Percentiles rank a stretch among this genome's conserved stretches.
Evolutionary conservation across 2,329 filamentous ascomycete species (phyloP).

Genomic region (Sporothrix globosa): DNA sequence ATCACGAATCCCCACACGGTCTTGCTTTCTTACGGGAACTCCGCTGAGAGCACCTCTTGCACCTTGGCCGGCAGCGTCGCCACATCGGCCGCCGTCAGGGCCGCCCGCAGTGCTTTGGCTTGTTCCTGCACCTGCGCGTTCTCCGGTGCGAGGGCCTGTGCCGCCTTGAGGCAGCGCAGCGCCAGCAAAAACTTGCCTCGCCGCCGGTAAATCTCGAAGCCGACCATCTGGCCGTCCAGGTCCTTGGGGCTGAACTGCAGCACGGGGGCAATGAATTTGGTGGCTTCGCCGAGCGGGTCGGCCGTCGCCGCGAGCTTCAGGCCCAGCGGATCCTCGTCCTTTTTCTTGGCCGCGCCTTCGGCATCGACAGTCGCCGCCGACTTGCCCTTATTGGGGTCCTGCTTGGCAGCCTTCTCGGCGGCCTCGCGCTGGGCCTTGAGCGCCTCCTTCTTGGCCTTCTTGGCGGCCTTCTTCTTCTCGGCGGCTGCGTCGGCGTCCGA

Average conservation of each 20-base stretch:
- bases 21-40: conserved; percentile 50
- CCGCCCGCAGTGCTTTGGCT: conserved; percentile 67
- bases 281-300: conserved; percentile 81
- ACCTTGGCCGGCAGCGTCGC: conserved; percentile 67
- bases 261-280: conserved; percentile 81
- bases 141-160: conserved; percentile 67
- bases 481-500: conserved; percentile 66
- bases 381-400: conserved; percentile 79
- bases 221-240: conserved; percentile 78
- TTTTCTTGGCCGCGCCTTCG: conserved; percentile 72
- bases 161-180: conserved; percentile 79
- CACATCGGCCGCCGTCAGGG: conserved; percentile 56
- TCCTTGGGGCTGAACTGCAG: conserved; percentile 81
- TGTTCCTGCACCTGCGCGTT: conserved; percentile 78
- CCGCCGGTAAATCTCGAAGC: conserved; percentile 87
- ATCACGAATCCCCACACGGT: not conserved
- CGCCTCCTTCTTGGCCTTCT: conserved; percentile 76
- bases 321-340: conserved; percentile 86
- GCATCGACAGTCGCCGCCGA: conserved; percentile 56
- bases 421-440: conserved; percentile 75
- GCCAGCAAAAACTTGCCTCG: conserved; percentile 87
- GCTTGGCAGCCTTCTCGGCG: conserved; percentile 75
- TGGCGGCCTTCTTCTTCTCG: conserved; percentile 83
- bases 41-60: conserved; percentile 68
- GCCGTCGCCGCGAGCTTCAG: conserved; percentile 77